Conservation (phyloP, 106 monocot species). For the Platanthera zijinensis region DNA sequence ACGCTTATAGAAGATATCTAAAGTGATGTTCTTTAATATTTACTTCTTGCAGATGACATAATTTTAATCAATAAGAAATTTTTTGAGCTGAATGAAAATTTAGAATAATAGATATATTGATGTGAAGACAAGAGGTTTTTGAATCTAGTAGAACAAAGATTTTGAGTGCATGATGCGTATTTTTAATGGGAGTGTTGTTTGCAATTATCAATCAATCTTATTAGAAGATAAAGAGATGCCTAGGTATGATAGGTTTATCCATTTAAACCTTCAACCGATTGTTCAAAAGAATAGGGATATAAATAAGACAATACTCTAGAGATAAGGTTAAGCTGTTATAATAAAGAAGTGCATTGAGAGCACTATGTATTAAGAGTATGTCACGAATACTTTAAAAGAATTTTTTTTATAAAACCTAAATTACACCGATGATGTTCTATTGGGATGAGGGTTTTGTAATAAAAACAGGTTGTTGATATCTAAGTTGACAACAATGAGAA, state of each 20-base stretch:
- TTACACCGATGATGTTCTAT: too few relatives aligned
- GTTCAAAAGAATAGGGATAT: not conserved
- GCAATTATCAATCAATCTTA: not conserved
- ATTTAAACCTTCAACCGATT: too few relatives aligned
- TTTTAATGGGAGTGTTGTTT: not conserved
- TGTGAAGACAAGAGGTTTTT: not conserved
- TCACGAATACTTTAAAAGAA: not conserved
- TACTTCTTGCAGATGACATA: not conserved
- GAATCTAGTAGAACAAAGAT: not conserved
- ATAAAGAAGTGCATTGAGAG: not conserved
- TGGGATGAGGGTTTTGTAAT: too few relatives aligned
- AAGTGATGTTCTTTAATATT: not conserved
- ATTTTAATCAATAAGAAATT: not conserved
- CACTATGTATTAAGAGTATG: not conserved
- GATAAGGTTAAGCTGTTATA: not conserved
- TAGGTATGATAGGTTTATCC: too few relatives aligned
- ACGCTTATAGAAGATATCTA: not conserved
- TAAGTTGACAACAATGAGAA: too few relatives aligned
- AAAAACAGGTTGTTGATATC: too few relatives aligned
- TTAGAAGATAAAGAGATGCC: not conserved
- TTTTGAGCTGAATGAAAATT: not conserved
- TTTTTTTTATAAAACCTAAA: not conserved
- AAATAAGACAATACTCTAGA: not conserved
- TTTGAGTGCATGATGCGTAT: not conserved
- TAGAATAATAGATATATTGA: not conserved